phyloP scores from a whole-genome alignment of 805 yeast genomes.

The Schwanniomyces polymorphus region DNA sequence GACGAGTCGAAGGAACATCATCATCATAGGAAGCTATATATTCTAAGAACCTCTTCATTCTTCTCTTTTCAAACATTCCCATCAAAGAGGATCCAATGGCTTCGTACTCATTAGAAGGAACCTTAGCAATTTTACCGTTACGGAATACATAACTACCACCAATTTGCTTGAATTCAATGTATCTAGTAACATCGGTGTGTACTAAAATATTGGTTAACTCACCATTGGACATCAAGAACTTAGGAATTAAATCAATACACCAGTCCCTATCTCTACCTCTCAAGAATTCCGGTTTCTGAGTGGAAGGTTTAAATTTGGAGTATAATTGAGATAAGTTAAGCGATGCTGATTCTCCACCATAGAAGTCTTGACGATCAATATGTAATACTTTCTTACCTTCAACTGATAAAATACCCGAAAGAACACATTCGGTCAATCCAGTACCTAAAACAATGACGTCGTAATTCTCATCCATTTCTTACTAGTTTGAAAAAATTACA shows the following conservation, averaged over 20 bases:
- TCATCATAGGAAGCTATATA: slow-evolving; percentile 82
- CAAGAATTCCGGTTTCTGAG: slow-evolving; percentile 63
- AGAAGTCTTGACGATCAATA: slow-evolving; percentile 93
- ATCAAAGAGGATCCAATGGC: slow-evolving; percentile 88
- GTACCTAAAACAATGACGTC: slow-evolving; percentile 94
- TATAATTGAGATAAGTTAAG: slow-evolving; percentile 69
- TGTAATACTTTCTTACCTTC: slow-evolving; percentile 97
- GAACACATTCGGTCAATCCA: slow-evolving; percentile 95
- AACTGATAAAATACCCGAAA: slow-evolving; percentile 92
- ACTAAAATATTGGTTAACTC: slow-evolving; percentile 93
- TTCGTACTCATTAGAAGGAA: slow-evolving; percentile 88
- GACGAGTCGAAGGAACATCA: slow-evolving; percentile 76
- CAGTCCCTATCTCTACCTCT: slow-evolving; percentile 94
- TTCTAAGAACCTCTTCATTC: slow-evolving; percentile 90
- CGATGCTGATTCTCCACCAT: slow-evolving; percentile 92
- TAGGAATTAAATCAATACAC: slow-evolving; percentile 97
- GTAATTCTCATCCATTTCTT: slow-evolving; percentile 86
- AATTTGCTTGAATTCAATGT: slow-evolving; percentile 94
- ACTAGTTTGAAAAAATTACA: background rate
- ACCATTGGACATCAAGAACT: slow-evolving; percentile 96
- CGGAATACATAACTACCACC: slow-evolving; percentile 95
- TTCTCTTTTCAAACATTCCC: slow-evolving; percentile 95
- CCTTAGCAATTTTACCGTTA: slow-evolving; percentile 88
- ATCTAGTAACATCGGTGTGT: slow-evolving; percentile 94
- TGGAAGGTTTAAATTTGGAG: slow-evolving; percentile 78